Conservation (phyloP, 2,329 filamentous ascomycete species). For the Basipetospora sp. region DNA sequence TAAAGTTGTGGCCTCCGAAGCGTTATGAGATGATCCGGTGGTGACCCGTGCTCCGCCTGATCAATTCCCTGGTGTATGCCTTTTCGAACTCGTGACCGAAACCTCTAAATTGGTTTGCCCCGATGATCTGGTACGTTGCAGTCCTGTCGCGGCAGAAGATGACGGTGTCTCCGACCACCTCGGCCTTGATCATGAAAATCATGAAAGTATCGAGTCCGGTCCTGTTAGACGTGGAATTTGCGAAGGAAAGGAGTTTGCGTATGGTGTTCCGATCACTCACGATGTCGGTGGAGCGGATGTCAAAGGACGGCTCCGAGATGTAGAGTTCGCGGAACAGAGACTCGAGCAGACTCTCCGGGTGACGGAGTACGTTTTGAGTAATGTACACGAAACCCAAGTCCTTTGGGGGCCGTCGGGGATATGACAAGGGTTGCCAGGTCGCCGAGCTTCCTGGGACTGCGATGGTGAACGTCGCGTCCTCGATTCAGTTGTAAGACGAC, state of each 20-base stretch:
- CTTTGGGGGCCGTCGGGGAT: conserved; percentile 17
- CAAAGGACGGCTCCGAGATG: conserved; percentile 21
- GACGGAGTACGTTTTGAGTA: conserved; percentile 29
- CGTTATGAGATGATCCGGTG: conserved; percentile 29
- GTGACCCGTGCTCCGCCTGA: conserved; percentile 26
- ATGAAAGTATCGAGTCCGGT: conserved; percentile 21
- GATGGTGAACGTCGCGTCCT: conserved; percentile 25
- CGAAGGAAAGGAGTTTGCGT: conserved; percentile 31
- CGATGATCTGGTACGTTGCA: conserved; percentile 15
- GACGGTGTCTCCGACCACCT: conserved; percentile 22
- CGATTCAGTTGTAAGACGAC: conserved; percentile 37
- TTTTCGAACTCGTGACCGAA: conserved; percentile 32
- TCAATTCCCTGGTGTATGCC: conserved; percentile 21
- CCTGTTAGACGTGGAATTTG: conserved; percentile 16
- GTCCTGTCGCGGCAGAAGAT: conserved; percentile 23
- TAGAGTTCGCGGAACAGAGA: conserved; percentile 31
- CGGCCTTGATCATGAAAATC: conserved; percentile 26
- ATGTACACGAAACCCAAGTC: conserved; percentile 28
- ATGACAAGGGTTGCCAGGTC: conserved; percentile 25
- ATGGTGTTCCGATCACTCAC: conserved; percentile 33
- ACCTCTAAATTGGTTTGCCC: conserved; percentile 22
- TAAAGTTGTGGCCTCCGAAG: conserved; percentile 24
- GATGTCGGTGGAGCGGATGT: conserved; percentile 24
- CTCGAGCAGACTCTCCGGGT: conserved; percentile 28
- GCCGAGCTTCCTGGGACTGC: conserved; percentile 27